Base-by-base conservation (phyloP, 495 filamentous ascomycete species). In the Chaetomium cochliodes region DNA sequence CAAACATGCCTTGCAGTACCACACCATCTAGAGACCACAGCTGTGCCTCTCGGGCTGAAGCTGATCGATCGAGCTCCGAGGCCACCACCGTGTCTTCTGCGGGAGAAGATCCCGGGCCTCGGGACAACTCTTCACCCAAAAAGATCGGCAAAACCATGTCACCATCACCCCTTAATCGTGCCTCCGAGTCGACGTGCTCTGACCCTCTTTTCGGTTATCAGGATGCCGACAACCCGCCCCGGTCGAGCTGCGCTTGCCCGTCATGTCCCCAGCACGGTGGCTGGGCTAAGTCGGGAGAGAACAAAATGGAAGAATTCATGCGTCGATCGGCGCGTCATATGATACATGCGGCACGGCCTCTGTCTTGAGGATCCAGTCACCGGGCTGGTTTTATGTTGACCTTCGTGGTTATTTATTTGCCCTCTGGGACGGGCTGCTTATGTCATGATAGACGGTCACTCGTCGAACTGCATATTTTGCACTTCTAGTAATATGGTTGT, bases 291-390 rank as follows among this genome's bases (percentile, higher is more conserved):
- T 58, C 37, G 15, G 53, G 33, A 26, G 55, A 65, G 47, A 63
- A 55, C 20, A 47, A 33, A 41, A 22, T 60, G 56, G 49, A 67
- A 25, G 65, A 67, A 33, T 67, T 67, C 20, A 64, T 67, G 25
- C 65, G 65, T 12, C 60, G 65, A 2, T 59, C 62, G 15, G 49
- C 55, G 12, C 60, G 49, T 4, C 28, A 64, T 25, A 59, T 47
- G 60, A 67, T 67, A 51, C 52, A 57, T 39, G 61, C 60, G 20
- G 25, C 41, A 37, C 55, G 18, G 28, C 55, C 46, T 22, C 13
- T 33, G 8, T 3, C 3, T 42, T 51, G 15, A 53, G 47, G 4
- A 8, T 11, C 16, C 1, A 47, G 16, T 11, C 37, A 30, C 11
- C 15, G 23, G 51, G 28, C 28, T 44, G 33, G 15, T 7, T n/a